These are phyloP conservation scores for Aspergillus pseudoterreus DNA, from an alignment of 2,329 filamentous ascomycete species.

Conservation along the genomic window DNA sequence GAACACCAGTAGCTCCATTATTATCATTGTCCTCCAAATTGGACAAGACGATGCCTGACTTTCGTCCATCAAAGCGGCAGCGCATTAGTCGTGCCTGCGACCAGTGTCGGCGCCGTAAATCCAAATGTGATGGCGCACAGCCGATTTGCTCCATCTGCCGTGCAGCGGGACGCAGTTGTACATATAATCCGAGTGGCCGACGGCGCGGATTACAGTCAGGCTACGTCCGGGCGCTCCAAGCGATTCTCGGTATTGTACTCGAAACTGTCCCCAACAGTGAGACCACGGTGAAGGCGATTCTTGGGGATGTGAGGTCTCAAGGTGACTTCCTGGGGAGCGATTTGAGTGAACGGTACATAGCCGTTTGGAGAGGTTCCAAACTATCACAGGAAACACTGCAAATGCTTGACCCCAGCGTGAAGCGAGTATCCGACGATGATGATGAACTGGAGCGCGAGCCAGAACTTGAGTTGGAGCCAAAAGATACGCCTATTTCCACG, in stretches of 20 bases:
- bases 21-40: too few species aligned
- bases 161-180: conserved; percentile 13
- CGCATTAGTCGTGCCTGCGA: conserved; percentile 53
- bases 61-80: conserved; percentile 7
- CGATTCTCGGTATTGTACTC: background rate
- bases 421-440: too few species aligned
- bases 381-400: too few species aligned
- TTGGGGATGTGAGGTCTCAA: background rate
- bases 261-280: background rate
- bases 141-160: conserved; percentile 62
- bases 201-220: background rate
- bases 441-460: too few species aligned
- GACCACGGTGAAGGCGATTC: background rate
- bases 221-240: background rate
- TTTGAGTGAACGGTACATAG: background rate
- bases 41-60: too few species aligned
- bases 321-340: background rate
- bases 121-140: conserved; percentile 67
- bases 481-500: too few species aligned
- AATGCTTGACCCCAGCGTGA: too few species aligned
- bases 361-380: background rate
- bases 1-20: too few species aligned
- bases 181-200: conserved; percentile 30
- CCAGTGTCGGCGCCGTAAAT: conserved; percentile 62
- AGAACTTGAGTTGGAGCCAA: too few species aligned